Conservation (phyloP, 164 flowering plant genomes). For the Berberis vulgaris region DNA sequence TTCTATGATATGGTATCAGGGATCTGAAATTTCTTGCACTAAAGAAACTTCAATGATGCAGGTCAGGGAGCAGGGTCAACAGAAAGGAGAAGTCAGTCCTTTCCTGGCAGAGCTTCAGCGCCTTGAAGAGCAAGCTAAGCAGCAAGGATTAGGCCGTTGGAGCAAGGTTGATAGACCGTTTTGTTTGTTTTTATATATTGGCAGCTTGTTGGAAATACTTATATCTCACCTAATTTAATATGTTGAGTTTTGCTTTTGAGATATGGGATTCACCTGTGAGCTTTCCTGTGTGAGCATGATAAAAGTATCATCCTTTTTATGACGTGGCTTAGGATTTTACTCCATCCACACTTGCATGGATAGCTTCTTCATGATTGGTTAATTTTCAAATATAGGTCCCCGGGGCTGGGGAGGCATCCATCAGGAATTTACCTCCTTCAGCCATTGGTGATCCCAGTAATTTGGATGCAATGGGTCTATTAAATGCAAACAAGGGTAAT, state of each 20-base stretch:
- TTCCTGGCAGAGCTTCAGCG: constrained; percentile 46
- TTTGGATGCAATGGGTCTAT: constrained; percentile 73
- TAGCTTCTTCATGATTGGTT: not conserved
- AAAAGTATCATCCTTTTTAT: too few relatives aligned
- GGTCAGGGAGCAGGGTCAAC: constrained; percentile 81
- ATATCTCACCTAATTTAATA: too few relatives aligned
- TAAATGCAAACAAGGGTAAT: constrained; percentile 62
- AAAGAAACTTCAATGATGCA: constrained; percentile 20
- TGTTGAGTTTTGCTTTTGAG: too few relatives aligned
- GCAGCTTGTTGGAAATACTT: too few relatives aligned
- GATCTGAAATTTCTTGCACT: not conserved
- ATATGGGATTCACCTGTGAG: too few relatives aligned
- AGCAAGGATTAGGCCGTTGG: constrained; percentile 86
- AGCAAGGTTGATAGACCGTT: constrained; percentile 47
- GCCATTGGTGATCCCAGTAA: constrained; percentile 84
- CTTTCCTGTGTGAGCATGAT: too few relatives aligned
- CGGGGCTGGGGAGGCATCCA: constrained; percentile 75
- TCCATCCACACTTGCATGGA: too few relatives aligned
- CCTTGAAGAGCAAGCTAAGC: constrained; percentile 84
- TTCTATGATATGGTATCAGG: not conserved
- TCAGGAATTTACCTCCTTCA: constrained; percentile 82
- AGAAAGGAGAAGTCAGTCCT: constrained; percentile 75
- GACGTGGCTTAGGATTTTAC: too few relatives aligned
- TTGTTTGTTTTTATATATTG: too few relatives aligned
- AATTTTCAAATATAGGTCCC: constrained; percentile 37